Base-by-base conservation (phyloP, 306 rosid species). In the Alnus glutinosa region DNA sequence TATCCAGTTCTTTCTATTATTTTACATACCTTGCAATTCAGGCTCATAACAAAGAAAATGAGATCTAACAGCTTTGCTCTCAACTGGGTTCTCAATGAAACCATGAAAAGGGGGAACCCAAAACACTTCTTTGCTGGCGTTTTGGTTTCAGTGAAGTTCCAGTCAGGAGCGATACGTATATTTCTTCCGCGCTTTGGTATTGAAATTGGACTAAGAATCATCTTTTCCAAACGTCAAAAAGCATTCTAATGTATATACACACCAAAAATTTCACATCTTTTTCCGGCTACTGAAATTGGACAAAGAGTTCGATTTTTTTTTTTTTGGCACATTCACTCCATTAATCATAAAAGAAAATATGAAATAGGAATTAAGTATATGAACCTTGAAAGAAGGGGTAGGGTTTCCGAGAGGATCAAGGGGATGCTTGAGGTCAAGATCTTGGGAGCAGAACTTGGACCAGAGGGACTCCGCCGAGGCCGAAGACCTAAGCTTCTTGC, bases 401-500 rank as follows among this genome's bases (percentile, higher is more conserved):
- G 81, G 92, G 71, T 89, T 90, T 75, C 89, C 93, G 12, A 51
- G 80, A 78, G 77, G 92, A 55, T 92, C 98, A 5, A 86, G 3
- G 48, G 97, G 94, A 1, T 71, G 76, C 1, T 85, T 52, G 46
- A 95, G 78, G 78, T 50, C 50, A 51, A 92, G 98, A 10, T 92
- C 98, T 15, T 34, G 54, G 61, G 63, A 81, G 83, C 95, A 95
- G 76, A 89, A 64, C 39, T 71, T 85, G 85, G 46, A 72, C 98
- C 98, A 95, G 16, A 95, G 80, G 68, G 86, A 5, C 1, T 95
- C 96, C 2, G 86, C 96, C 42, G 94, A 95, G 64, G 96, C 91
- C 0, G 83, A 85, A 71, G 85, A 77, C 62, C 85, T 62, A 11
- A 92, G 82, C 61, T 82, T 84, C 57, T 86, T 89, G 83, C 85